These are phyloP conservation scores for Neophaeococcomyces aloes DNA, from an alignment of 2,329 filamentous ascomycete species.

Conservation along the genomic window DNA sequence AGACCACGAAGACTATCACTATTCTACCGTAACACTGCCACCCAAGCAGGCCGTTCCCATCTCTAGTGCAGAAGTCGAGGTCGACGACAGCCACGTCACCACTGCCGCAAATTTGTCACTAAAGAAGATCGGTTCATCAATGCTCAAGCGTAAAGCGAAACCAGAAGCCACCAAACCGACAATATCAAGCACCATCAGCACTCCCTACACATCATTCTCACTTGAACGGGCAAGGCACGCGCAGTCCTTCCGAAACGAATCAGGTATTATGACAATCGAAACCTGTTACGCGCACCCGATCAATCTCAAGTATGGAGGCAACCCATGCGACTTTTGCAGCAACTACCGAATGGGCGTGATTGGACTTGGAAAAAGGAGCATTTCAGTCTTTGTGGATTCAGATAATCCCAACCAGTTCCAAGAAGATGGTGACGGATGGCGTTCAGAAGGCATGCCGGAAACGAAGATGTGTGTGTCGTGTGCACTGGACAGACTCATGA, in stretches of 20 bases:
- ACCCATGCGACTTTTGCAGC: conserved; percentile 18
- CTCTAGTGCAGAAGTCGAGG: no score
- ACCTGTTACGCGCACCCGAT: conserved; percentile 22
- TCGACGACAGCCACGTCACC: conserved; percentile 3
- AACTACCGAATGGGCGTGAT: conserved; percentile 19
- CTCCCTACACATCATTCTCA: conserved; percentile 5
- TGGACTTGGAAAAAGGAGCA: conserved; percentile 12
- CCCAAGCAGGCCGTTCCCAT: no score
- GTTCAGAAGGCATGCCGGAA: conserved; percentile 8
- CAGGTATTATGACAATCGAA: background rate
- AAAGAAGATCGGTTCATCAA: no score
- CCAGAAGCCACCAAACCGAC: background rate
- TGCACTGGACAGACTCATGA: conserved; percentile 15
- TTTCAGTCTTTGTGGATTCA: conserved; percentile 11
- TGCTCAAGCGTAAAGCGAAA: no score
- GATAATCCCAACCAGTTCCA: conserved; percentile 7
- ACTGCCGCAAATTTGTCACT: conserved; percentile 1
- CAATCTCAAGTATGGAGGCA: conserved; percentile 12
- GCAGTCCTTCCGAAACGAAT: background rate
- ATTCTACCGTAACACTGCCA: no score
- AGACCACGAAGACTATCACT: no score
- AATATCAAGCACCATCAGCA: background rate
- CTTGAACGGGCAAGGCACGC: background rate
- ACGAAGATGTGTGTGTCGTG: conserved; percentile 22
- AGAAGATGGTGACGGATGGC: conserved; percentile 15